A percentile compares a stretch with the other conserved stretches of the same genome.
These are phyloP conservation scores for Xylariomycetidae sp. DNA, from an alignment of 2,329 filamentous ascomycete genomes.

Conservation along the genomic window DNA sequence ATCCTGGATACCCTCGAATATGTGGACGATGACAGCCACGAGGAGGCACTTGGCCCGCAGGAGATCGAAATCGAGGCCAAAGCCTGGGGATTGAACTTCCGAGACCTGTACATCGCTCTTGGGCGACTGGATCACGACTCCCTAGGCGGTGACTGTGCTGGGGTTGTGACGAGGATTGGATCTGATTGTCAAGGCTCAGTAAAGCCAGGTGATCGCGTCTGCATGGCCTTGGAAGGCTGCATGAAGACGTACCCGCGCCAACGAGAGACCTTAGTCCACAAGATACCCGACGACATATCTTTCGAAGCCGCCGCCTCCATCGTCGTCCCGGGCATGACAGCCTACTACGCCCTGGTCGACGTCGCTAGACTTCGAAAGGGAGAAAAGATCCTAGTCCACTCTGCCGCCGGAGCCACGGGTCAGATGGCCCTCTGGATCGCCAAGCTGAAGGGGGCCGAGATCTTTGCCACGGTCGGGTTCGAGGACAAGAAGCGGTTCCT, in stretches of 20 bases:
- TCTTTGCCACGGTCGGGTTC: slow-evolving; percentile 28
- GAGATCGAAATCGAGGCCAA: slow-evolving; percentile 17
- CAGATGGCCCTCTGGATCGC: slow-evolving; percentile 16
- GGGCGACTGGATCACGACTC: slow-evolving; percentile 8
- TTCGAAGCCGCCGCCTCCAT: slow-evolving; percentile 10
- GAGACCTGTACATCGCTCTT: slow-evolving; percentile 11
- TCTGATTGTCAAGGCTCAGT: slow-evolving; percentile 6
- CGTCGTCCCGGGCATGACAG: slow-evolving; percentile 18
- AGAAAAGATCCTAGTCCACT: slow-evolving; percentile 19
- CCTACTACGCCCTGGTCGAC: slow-evolving; percentile 20
- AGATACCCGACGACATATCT: slow-evolving; percentile 8
- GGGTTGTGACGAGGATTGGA: slow-evolving; percentile 24
- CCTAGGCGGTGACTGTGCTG: slow-evolving; percentile 21
- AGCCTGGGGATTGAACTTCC: slow-evolving; percentile 13
- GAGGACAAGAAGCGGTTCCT: slow-evolving; percentile 27
- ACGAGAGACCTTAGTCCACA: slow-evolving; percentile 4
- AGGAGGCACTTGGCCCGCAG: slow-evolving; percentile 5
- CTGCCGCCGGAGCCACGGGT: slow-evolving; percentile 15
- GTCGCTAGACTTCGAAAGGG: slow-evolving; percentile 19
- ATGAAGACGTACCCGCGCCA: slow-evolving; percentile 16
- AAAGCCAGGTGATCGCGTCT: slow-evolving; percentile 11
- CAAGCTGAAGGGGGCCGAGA: slow-evolving; percentile 13
- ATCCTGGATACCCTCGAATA: slow-evolving; percentile 16
- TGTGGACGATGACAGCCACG: slow-evolving; percentile 12
- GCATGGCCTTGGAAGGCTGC: slow-evolving; percentile 7